Percentiles rank a stretch among this genome's conserved stretches.
Conservation (phyloP, 495 filamentous ascomycete genomes). For the Podospora appendiculata region DNA sequence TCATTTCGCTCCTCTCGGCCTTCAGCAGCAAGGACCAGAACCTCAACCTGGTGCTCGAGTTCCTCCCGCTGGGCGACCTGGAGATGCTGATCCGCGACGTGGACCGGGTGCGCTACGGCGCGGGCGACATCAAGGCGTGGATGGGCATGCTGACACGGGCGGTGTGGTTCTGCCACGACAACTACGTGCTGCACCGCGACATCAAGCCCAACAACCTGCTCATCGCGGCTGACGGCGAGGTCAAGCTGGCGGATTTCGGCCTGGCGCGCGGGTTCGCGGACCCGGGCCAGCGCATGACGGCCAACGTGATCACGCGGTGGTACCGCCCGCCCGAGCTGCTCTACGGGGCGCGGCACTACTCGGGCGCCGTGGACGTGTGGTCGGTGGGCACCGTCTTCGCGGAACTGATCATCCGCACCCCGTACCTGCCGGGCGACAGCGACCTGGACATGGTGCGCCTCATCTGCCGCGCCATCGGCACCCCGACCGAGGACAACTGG, state of each 20-base stretch:
- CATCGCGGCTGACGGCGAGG: conserved; percentile 82
- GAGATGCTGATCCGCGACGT: conserved; percentile 87
- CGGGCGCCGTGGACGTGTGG: conserved; percentile 89
- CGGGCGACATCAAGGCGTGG: conserved; percentile 94
- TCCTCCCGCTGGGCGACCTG: conserved; percentile 80
- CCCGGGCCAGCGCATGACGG: conserved; percentile 81
- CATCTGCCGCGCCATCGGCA: conserved; percentile 80
- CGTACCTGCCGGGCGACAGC: conserved; percentile 62
- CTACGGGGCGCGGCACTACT: conserved; percentile 82
- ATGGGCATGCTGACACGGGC: conserved; percentile 93
- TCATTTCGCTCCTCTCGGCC: conserved; percentile 83
- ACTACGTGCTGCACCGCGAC: conserved; percentile 89
- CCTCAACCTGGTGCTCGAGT: conserved; percentile 90
- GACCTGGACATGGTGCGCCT: conserved; percentile 73
- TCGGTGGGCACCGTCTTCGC: conserved; percentile 90
- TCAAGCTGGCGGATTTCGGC: conserved; percentile 97
- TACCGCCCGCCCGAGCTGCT: conserved; percentile 92
- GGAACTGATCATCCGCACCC: conserved; percentile 74
- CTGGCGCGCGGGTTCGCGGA: conserved; percentile 84
- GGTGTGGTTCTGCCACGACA: conserved; percentile 95
- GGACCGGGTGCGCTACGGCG: conserved; percentile 53
- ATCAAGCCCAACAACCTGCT: conserved; percentile 99
- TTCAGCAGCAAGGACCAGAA: conserved; percentile 89
- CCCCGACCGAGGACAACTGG: conserved; percentile 92
- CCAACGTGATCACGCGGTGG: conserved; percentile 94